Conservation (phyloP, 441 rosid genomes). For the Mallotus japonicus region DNA sequence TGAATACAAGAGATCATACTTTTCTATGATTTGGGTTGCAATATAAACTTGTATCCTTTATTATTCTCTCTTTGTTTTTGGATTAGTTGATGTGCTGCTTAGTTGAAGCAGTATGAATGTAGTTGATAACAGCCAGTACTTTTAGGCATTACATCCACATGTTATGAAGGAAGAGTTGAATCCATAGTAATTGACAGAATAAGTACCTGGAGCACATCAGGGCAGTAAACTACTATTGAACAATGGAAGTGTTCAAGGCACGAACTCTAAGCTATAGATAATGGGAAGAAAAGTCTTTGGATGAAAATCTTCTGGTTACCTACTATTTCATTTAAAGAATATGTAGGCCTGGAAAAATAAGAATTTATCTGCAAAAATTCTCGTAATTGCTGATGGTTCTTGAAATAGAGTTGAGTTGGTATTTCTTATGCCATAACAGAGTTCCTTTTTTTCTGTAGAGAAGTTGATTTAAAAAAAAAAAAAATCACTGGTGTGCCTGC, state of each 20-base stretch:
- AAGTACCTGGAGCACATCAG: too few species aligned
- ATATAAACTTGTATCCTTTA: neutral
- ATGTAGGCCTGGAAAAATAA: neutral
- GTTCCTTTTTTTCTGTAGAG: neutral
- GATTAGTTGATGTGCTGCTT: neutral
- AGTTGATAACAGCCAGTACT: neutral
- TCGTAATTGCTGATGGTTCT: constrained; percentile 4
- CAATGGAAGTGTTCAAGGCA: too few species aligned
- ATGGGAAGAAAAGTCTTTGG: neutral
- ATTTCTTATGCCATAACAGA: neutral
- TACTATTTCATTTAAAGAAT: neutral
- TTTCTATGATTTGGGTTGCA: neutral
- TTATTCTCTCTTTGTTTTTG: neutral
- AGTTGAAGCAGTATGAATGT: neutral
- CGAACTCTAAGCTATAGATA: too few species aligned
- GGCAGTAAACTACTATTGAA: too few species aligned
- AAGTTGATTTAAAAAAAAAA: neutral
- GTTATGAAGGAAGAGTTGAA: neutral
- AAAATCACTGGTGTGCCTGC: neutral
- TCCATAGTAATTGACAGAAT: neutral
- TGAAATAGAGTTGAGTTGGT: neutral
- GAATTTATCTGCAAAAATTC: neutral
- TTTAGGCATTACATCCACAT: neutral
- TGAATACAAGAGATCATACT: too few species aligned
- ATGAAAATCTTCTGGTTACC: neutral